A percentile compares a stretch with the other conserved stretches of the same genome.
phyloP scores from a whole-genome alignment of 202 grass and related monocot genomes.

The Thinopyrum obtusiflorum region DNA sequence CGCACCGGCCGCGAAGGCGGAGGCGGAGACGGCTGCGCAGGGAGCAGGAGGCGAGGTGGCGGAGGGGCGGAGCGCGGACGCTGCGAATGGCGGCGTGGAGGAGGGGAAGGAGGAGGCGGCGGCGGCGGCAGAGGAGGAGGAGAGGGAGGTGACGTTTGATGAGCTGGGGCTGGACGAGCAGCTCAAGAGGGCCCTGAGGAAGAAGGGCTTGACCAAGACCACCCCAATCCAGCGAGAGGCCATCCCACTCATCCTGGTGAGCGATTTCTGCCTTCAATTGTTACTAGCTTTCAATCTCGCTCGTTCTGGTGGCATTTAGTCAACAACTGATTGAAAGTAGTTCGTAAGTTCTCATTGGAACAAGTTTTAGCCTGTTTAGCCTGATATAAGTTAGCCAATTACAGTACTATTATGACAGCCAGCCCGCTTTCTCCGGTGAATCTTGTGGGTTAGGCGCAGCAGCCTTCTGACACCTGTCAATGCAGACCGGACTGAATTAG shows the following conservation, averaged over 20 bases:
- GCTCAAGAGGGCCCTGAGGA: slow-evolving; percentile 77
- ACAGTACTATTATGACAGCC: not conserved
- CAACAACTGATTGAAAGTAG: not conserved
- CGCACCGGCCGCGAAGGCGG: not conserved
- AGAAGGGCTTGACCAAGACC: slow-evolving; percentile 59
- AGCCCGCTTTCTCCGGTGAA: not conserved
- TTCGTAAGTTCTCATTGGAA: not conserved
- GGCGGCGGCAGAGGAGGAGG: slow-evolving; percentile 19
- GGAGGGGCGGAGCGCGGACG: not conserved
- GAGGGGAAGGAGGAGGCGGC: not conserved
- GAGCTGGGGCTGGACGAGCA: slow-evolving; percentile 75
- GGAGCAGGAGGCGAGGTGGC: not conserved
- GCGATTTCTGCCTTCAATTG: not conserved
- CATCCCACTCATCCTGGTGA: slow-evolving; percentile 82
- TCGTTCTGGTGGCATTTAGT: not conserved
- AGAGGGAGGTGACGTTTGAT: slow-evolving; percentile 61
- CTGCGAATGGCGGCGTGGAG: not conserved
- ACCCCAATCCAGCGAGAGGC: slow-evolving; percentile 82
- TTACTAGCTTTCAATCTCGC: not conserved
- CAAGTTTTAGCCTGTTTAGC: not conserved
- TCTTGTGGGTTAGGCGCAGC: not conserved
- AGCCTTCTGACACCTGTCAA: not conserved
- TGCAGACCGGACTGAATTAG: slow-evolving; percentile 1
- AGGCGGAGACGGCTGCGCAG: slow-evolving; percentile 27
- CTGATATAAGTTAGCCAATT: not conserved